These are phyloP conservation scores for Bisporella sp. DNA, from an alignment of 2,329 filamentous ascomycete genomes.

Conservation along the genomic window DNA sequence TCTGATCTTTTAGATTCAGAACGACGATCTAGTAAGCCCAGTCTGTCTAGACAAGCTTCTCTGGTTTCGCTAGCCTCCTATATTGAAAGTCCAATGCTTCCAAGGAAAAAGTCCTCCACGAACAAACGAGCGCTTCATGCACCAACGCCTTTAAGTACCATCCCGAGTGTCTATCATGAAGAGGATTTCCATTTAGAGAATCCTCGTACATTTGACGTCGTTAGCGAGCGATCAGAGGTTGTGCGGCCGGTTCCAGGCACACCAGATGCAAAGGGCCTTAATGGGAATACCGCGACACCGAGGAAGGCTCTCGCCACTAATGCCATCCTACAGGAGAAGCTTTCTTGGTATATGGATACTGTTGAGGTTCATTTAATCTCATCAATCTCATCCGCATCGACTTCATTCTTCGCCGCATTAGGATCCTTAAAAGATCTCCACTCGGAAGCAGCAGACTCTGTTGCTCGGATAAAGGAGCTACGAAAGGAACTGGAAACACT, in stretches of 20 bases:
- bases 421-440: slow-evolving; percentile 88
- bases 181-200: slow-evolving; percentile 94
- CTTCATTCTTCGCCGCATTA: slow-evolving; percentile 91
- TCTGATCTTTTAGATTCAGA: slow-evolving; percentile 31
- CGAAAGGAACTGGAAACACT: slow-evolving; percentile 73
- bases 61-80: slow-evolving; percentile 32
- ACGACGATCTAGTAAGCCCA: slow-evolving; percentile 16
- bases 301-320: slow-evolving; percentile 91
- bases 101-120: slow-evolving; percentile 42
- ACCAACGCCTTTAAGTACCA: slow-evolving; percentile 83
- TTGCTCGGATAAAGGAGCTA: slow-evolving; percentile 74
- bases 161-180: slow-evolving; percentile 90
- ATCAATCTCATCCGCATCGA: slow-evolving; percentile 91
- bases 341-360: slow-evolving; percentile 99
- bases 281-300: slow-evolving; percentile 52
- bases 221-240: slow-evolving; percentile 95
- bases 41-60: slow-evolving; percentile 32
- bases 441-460: slow-evolving; percentile 85
- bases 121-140: slow-evolving; percentile 58
- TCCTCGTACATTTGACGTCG: slow-evolving; percentile 89
- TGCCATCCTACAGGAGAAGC: slow-evolving; percentile 93
- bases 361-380: slow-evolving; percentile 96
- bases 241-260: slow-evolving; percentile 52
- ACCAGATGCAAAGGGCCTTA: slow-evolving; percentile 44
- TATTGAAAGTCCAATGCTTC: slow-evolving; percentile 21